A percentile compares a stretch with the other conserved stretches of the same genome.
These are phyloP conservation scores for Blastobotrys raffinosifermentans DNA, from an alignment of 1,139 yeast genomes.

Conservation along the genomic window DNA sequence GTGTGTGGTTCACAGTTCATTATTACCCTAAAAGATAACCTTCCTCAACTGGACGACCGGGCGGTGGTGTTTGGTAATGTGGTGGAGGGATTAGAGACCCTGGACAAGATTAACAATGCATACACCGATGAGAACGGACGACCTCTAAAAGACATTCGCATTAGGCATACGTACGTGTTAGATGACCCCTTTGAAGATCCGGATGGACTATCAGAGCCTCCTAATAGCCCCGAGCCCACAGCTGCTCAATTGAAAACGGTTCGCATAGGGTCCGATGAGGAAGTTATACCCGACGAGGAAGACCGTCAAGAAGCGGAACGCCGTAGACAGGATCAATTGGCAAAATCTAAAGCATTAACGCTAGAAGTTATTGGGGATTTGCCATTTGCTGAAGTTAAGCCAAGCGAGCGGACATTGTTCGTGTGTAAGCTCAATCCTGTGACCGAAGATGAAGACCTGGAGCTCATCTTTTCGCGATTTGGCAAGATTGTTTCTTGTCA, in stretches of 20 bases:
- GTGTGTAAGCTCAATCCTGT: constrained; percentile 59
- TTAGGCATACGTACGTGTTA: constrained; percentile 45
- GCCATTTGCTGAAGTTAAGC: constrained; percentile 53
- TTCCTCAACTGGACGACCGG: constrained; percentile 19
- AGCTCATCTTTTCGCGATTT: constrained; percentile 51
- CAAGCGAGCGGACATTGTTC: constrained; percentile 56
- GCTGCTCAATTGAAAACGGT: constrained; percentile 35
- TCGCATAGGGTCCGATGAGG: constrained; percentile 32
- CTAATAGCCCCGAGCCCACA: constrained; percentile 36
- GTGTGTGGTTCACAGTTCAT: constrained; percentile 32
- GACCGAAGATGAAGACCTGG: constrained; percentile 50
- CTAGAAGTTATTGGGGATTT: constrained; percentile 61
- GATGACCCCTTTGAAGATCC: constrained; percentile 52
- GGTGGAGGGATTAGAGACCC: constrained; percentile 44
- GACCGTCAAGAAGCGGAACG: constrained; percentile 23
- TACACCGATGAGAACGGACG: constrained; percentile 38
- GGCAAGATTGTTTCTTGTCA: constrained; percentile 50
- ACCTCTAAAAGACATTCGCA: constrained; percentile 47
- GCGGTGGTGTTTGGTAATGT: constrained; percentile 45
- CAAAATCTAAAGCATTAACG: constrained; percentile 51
- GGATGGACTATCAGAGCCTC: constrained; percentile 24
- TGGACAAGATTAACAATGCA: constrained; percentile 41
- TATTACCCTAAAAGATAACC: constrained; percentile 26
- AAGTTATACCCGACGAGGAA: constrained; percentile 19
- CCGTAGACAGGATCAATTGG: constrained; percentile 33